These are phyloP conservation scores for Mycocentrospora acerina DNA, from an alignment of 2,329 filamentous ascomycete genomes.

Conservation along the genomic window DNA sequence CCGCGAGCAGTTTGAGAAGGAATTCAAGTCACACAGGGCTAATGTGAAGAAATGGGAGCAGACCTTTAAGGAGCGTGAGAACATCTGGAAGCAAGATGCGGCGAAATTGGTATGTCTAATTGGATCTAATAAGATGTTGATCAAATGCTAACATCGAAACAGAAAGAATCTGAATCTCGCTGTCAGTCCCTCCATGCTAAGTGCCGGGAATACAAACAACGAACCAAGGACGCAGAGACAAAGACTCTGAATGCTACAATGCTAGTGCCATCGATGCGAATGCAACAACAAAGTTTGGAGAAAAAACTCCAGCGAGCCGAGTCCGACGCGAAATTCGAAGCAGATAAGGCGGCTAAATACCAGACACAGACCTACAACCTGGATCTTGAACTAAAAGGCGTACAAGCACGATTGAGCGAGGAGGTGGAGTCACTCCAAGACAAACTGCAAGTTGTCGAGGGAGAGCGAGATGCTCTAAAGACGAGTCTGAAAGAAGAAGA, in stretches of 20 bases:
- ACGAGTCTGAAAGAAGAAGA: conserved; percentile 72
- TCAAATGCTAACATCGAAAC: conserved; percentile 1
- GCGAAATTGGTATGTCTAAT: conserved; percentile 26
- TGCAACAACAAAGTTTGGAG: conserved; percentile 32
- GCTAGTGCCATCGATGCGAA: conserved; percentile 29
- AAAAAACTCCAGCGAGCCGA: conserved; percentile 25
- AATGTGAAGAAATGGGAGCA: conserved; percentile 37
- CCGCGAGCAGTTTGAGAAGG: conserved; percentile 31
- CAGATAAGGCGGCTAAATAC: conserved; percentile 37
- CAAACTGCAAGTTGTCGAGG: conserved; percentile 65
- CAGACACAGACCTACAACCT: conserved; percentile 48
- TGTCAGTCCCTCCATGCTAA: conserved; percentile 20
- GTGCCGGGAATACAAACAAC: conserved; percentile 28
- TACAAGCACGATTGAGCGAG: conserved; percentile 65
- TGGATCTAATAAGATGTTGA: background rate
- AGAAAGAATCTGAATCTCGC: too few species aligned
- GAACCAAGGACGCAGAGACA: conserved; percentile 24
- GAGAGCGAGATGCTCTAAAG: conserved; percentile 74
- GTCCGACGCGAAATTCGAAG: conserved; percentile 37
- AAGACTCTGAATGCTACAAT: conserved; percentile 22
- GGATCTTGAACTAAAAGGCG: conserved; percentile 56
- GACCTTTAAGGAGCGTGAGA: conserved; percentile 34
- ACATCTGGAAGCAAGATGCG: conserved; percentile 27
- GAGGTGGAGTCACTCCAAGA: conserved; percentile 66
- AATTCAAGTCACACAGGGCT: conserved; percentile 31